Percentiles rank a stretch among this genome's conserved stretches.
phyloP scores from a whole-genome alignment of 192 early-diverging fungal species.

The Pilaira anomala region DNA sequence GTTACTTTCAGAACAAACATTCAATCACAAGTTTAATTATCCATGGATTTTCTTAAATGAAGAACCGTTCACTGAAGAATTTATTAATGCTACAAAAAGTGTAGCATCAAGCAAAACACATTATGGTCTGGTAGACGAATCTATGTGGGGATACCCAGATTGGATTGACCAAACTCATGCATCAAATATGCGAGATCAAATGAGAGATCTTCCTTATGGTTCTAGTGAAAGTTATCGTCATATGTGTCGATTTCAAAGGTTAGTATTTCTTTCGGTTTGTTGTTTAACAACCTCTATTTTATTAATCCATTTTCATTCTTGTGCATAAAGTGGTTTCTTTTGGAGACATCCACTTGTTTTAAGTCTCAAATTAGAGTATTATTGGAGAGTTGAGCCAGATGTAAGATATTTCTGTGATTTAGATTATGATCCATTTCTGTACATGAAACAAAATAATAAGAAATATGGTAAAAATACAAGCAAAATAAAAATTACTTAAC shows the following conservation, averaged over 20 bases:
- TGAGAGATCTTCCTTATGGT: slow-evolving; percentile 60
- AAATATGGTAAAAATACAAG: slow-evolving; percentile 24
- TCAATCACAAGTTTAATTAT: slow-evolving; percentile 74
- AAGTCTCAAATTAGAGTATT: slow-evolving; percentile 52
- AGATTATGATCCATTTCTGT: slow-evolving; percentile 55
- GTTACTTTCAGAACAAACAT: slow-evolving; percentile 50
- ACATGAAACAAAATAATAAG: slow-evolving; percentile 47
- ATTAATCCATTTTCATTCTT: neutral
- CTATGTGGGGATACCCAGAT: slow-evolving; percentile 72
- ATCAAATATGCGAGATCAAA: slow-evolving; percentile 42
- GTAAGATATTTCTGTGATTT: slow-evolving; percentile 56
- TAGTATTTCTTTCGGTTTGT: slow-evolving; percentile 30
- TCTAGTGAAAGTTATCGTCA: slow-evolving; percentile 74
- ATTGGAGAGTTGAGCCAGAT: slow-evolving; percentile 60
- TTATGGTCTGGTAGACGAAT: slow-evolving; percentile 66
- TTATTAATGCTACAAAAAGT: slow-evolving; percentile 50
- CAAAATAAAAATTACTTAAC: neutral
- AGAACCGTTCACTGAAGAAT: slow-evolving; percentile 66
- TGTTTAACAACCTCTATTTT: slow-evolving; percentile 38
- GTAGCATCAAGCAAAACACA: slow-evolving; percentile 51
- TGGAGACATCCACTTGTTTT: slow-evolving; percentile 48
- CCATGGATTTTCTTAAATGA: slow-evolving; percentile 87
- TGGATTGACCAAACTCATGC: slow-evolving; percentile 70
- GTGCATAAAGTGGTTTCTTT: slow-evolving; percentile 40
- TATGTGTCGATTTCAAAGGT: slow-evolving; percentile 71